Percentiles rank a stretch among this genome's conserved stretches.
phyloP scores from a whole-genome alignment of 805 yeast species.

The Myxozyma melibiosi region DNA sequence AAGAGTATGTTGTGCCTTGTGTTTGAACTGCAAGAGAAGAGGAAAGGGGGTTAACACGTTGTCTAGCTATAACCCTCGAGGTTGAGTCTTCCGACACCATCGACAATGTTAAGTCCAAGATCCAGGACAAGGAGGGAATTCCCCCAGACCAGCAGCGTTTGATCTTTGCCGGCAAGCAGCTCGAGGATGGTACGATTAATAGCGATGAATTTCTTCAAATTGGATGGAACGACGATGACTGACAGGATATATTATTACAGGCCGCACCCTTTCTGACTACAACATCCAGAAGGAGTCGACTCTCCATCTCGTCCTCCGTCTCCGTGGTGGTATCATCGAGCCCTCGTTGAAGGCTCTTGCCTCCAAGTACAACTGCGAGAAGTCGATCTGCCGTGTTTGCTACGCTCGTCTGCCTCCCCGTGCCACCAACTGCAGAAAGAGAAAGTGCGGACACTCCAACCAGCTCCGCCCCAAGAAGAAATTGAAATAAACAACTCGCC shows the following conservation, averaged over 20 bases:
- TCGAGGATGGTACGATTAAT: conserved; percentile 64
- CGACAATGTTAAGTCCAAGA: conserved; percentile 98
- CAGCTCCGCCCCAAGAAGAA: conserved; percentile 92
- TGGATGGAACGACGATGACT: background rate
- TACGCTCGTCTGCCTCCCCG: conserved; percentile 99
- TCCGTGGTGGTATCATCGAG: conserved; percentile 99
- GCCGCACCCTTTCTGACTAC: conserved; percentile 98
- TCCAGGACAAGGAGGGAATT: conserved; percentile 98
- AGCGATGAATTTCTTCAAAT: no score
- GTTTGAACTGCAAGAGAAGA: background rate
- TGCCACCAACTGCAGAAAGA: conserved; percentile 99
- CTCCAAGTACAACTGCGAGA: conserved; percentile 99
- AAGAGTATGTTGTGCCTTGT: conserved; percentile 36
- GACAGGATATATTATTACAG: conserved; percentile 41
- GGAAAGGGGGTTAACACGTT: background rate
- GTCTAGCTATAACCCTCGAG: conserved; percentile 77
- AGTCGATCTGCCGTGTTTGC: conserved; percentile 98
- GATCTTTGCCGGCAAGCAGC: conserved; percentile 99
- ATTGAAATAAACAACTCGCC: conserved; percentile 58
- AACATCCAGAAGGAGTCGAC: conserved; percentile 99
- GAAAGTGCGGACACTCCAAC: conserved; percentile 99
- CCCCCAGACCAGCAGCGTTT: conserved; percentile 99
- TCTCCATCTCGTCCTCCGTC: conserved; percentile 91
- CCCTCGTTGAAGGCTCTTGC: conserved; percentile 99
- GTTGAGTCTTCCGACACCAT: conserved; percentile 98